Percentiles rank a stretch among this genome's conserved stretches.
Conservation (phyloP, 768 basidiomycete genomes). For the Cantharellus cinnabarinus region DNA sequence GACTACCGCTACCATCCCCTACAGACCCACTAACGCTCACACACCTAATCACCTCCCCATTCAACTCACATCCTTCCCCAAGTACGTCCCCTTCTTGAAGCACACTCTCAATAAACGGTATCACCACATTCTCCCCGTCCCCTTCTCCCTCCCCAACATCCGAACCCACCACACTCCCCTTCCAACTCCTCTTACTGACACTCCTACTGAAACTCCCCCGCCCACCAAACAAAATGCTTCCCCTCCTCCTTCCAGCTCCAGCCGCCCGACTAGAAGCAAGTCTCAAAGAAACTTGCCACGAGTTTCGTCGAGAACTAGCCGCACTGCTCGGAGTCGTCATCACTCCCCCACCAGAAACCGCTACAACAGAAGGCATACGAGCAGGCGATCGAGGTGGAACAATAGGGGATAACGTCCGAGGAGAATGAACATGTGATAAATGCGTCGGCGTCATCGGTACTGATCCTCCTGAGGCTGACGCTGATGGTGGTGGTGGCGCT, state of each 20-base stretch:
- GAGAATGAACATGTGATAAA: slow-evolving; percentile 2
- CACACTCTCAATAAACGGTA: slow-evolving; percentile 31
- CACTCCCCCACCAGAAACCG: background rate
- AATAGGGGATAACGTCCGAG: slow-evolving; percentile 1
- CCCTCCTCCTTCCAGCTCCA: background rate
- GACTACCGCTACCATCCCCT: no score
- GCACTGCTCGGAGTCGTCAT: background rate
- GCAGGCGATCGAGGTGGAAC: background rate
- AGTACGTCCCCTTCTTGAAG: slow-evolving; percentile 54
- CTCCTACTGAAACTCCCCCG: no score
- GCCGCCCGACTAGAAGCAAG: slow-evolving; percentile 1
- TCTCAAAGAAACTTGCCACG: slow-evolving; percentile 8
- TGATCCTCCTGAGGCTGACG: background rate
- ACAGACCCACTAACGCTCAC: slow-evolving; percentile 20
- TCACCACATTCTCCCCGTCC: background rate
- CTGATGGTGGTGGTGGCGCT: background rate
- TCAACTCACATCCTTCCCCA: slow-evolving; percentile 43
- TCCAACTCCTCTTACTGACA: no score
- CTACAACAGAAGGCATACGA: background rate
- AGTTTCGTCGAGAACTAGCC: slow-evolving; percentile 5
- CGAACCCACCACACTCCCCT: no score
- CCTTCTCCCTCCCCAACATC: no score
- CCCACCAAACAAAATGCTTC: no score
- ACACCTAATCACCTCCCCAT: slow-evolving; percentile 37
- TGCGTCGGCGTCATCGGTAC: background rate